Conservation (phyloP, 108 stramenopile species). For the Epithemia pelagica region DNA sequence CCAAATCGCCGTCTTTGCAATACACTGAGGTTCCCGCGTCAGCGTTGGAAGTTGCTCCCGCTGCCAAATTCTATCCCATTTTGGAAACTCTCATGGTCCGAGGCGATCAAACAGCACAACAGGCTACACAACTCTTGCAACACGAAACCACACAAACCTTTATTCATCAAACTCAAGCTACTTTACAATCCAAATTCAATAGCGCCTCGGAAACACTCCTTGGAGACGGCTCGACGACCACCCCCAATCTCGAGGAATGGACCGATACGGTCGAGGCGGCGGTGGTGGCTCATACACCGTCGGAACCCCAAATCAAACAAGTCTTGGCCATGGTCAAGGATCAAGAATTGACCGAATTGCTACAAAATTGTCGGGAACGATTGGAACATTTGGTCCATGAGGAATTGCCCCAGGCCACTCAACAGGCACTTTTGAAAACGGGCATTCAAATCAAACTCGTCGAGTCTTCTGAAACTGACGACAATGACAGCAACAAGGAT, state of each 20-base stretch:
- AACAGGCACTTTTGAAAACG: slow-evolving; percentile 42
- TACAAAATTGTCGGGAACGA: slow-evolving; percentile 53
- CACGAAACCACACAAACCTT: slow-evolving; percentile 17
- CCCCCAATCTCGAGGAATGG: neutral
- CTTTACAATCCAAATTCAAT: slow-evolving; percentile 12
- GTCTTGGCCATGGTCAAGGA: slow-evolving; percentile 72
- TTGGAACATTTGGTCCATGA: slow-evolving; percentile 55
- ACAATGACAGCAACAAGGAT: neutral
- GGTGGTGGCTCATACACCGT: slow-evolving; percentile 12
- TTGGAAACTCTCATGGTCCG: slow-evolving; percentile 52
- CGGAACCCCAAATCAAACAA: slow-evolving; percentile 48
- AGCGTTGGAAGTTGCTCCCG: slow-evolving; percentile 23
- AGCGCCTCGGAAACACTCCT: slow-evolving; percentile 7
- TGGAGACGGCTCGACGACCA: neutral
- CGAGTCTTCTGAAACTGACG: neutral
- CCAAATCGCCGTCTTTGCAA: neutral
- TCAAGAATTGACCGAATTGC: slow-evolving; percentile 66
- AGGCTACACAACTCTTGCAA: slow-evolving; percentile 25
- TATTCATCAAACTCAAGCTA: slow-evolving; percentile 16
- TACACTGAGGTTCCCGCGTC: neutral
- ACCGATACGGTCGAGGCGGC: slow-evolving; percentile 17
- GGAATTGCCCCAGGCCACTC: slow-evolving; percentile 52
- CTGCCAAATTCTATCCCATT: slow-evolving; percentile 75
- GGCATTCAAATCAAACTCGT: slow-evolving; percentile 46
- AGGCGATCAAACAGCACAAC: slow-evolving; percentile 35